These are phyloP conservation scores for Hibiscus tridactylites DNA, from an alignment of 345 rosid species.

Conservation along the genomic window DNA sequence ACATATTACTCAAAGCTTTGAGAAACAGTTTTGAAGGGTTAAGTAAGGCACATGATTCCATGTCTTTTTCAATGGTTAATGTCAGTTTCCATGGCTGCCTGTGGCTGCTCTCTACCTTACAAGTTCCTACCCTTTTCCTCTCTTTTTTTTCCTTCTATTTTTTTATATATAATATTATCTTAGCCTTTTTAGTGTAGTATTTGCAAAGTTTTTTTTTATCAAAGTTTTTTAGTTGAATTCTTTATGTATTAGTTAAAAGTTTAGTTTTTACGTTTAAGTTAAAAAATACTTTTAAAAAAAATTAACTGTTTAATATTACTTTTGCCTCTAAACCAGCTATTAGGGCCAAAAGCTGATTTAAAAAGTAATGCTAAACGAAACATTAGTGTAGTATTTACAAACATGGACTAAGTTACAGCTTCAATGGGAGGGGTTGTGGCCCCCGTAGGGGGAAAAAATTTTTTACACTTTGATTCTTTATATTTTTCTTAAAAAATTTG, in stretches of 20 bases:
- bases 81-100: neutral
- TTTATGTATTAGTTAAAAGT: neutral
- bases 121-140: neutral
- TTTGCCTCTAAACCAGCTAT: no score
- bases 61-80: neutral
- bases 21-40: constrained; percentile 28
- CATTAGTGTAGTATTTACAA: no score
- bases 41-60: constrained; percentile 51
- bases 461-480: no score
- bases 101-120: neutral
- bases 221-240: neutral
- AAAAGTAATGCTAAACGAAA: no score
- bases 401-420: no score
- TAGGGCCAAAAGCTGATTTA: no score
- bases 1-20: constrained; percentile 13
- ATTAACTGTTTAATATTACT: no score
- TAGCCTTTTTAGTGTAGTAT: neutral
- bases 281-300: no score
- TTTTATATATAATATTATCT: neutral
- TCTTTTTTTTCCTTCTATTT: neutral
- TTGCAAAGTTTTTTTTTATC: neutral
- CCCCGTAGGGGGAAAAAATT: no score
- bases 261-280: no score
- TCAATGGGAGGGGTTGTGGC: no score
- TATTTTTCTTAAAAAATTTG: no score